These are phyloP conservation scores for Aspergillus melleus DNA, from an alignment of 2,329 filamentous ascomycete species.

Conservation along the genomic window DNA sequence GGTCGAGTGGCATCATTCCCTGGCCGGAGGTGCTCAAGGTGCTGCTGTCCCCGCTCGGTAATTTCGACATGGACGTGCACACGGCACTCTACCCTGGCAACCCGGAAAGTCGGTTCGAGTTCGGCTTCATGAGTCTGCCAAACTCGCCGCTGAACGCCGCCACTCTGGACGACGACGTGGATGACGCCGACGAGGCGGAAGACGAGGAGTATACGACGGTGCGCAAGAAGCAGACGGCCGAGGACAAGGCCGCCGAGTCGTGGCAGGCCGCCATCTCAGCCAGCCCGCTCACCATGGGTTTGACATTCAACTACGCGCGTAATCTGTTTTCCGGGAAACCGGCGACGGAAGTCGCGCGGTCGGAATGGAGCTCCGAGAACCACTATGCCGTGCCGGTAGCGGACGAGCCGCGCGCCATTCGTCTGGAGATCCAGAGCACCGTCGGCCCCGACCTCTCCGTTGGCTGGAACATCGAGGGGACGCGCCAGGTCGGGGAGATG, in stretches of 20 bases:
- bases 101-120: slow-evolving; percentile 32
- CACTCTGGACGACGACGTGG: slow-evolving; percentile 22
- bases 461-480: slow-evolving; percentile 37
- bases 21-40: slow-evolving; percentile 34
- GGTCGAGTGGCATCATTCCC: slow-evolving; percentile 37
- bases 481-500: slow-evolving; percentile 38
- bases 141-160: slow-evolving; percentile 13
- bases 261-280: slow-evolving; percentile 35
- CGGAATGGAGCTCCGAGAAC: slow-evolving; percentile 44
- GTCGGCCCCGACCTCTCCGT: slow-evolving; percentile 30
- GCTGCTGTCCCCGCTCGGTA: slow-evolving; percentile 24
- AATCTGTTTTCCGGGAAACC: slow-evolving; percentile 40
- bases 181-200: slow-evolving; percentile 24
- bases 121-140: slow-evolving; percentile 34
- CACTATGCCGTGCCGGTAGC: slow-evolving; percentile 34
- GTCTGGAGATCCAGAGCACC: slow-evolving; percentile 33
- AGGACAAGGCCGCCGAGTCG: slow-evolving; percentile 28
- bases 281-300: slow-evolving; percentile 27
- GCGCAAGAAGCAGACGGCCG: slow-evolving; percentile 20
- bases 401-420: slow-evolving; percentile 32
- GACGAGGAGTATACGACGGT: slow-evolving; percentile 14
- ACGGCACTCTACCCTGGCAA: slow-evolving; percentile 17
- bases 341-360: slow-evolving; percentile 31
- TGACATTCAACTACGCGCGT: slow-evolving; percentile 37
- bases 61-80: slow-evolving; percentile 24